phyloP scores from a whole-genome alignment of 306 rosid species.

The Lagenaria siceraria region DNA sequence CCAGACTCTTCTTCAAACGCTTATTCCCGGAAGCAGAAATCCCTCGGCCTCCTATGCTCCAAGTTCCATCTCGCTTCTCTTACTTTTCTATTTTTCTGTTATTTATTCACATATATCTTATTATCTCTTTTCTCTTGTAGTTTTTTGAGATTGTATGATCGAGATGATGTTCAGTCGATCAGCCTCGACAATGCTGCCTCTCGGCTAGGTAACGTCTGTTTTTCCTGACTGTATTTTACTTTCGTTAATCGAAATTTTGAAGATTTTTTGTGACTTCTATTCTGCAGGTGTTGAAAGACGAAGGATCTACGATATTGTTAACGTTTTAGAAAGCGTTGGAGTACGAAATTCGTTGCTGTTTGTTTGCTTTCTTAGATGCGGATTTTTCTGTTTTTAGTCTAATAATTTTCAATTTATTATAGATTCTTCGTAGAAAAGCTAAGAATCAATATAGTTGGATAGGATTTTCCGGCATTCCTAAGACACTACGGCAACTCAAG shows the following conservation, averaged over 20 bases:
- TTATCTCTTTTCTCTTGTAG: slow-evolving; percentile 9
- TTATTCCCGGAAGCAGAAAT: slow-evolving; percentile 30
- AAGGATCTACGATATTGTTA: slow-evolving; percentile 86
- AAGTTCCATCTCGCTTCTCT: slow-evolving; percentile 25
- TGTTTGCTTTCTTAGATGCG: neutral
- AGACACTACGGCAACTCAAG: slow-evolving; percentile 51
- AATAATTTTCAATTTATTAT: neutral
- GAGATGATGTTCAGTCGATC: slow-evolving; percentile 38
- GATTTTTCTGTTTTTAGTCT: neutral
- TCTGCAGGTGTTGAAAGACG: slow-evolving; percentile 70
- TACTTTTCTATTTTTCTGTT: no score
- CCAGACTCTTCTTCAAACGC: slow-evolving; percentile 1
- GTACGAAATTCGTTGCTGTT: slow-evolving; percentile 14
- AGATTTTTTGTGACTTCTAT: neutral
- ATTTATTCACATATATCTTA: neutral
- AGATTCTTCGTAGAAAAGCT: slow-evolving; percentile 45
- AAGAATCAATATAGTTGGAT: slow-evolving; percentile 90
- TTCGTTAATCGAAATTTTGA: neutral
- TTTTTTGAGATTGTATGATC: slow-evolving; percentile 63
- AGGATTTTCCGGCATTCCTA: slow-evolving; percentile 64
- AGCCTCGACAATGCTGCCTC: slow-evolving; percentile 89
- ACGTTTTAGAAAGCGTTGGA: slow-evolving; percentile 80
- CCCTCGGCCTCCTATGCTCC: slow-evolving; percentile 80
- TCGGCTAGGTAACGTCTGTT: slow-evolving; percentile 32
- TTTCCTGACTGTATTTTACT: neutral